Evolutionary conservation across 2,329 filamentous ascomycete species (phyloP).

Genomic region (Fusarium sororula): DNA sequence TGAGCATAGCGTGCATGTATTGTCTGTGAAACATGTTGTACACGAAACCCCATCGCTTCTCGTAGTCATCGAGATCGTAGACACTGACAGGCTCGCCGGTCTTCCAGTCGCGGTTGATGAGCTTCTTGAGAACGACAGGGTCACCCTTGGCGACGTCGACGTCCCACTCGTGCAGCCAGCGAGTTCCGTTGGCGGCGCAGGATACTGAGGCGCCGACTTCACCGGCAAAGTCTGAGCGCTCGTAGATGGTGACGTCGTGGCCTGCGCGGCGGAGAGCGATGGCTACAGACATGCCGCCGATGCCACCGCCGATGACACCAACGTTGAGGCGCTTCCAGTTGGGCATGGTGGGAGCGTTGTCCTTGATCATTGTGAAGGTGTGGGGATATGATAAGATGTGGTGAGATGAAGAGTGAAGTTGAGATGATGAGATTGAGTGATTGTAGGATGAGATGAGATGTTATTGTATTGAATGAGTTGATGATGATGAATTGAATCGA

Average conservation of each 20-base stretch:
- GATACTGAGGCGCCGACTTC: slow-evolving; percentile 75
- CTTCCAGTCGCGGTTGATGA: slow-evolving; percentile 76
- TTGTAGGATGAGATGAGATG: not conserved
- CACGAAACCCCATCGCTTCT: slow-evolving; percentile 69
- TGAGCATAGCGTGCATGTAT: slow-evolving; percentile 74
- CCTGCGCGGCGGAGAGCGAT: slow-evolving; percentile 58
- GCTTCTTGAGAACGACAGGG: slow-evolving; percentile 70
- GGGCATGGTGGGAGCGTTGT: slow-evolving; percentile 19
- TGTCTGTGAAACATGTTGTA: slow-evolving; percentile 77
- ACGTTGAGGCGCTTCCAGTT: slow-evolving; percentile 58
- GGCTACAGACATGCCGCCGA: slow-evolving; percentile 58
- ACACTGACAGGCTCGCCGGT: slow-evolving; percentile 73
- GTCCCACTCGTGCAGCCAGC: slow-evolving; percentile 75
- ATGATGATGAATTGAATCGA: not conserved
- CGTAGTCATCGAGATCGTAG: slow-evolving; percentile 71
- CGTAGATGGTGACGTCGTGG: slow-evolving; percentile 68
- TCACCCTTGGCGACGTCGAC: slow-evolving; percentile 72
- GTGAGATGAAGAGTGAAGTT: not conserved
- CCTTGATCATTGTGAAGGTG: slow-evolving; percentile 22
- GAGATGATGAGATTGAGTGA: not conserved
- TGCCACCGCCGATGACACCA: slow-evolving; percentile 57
- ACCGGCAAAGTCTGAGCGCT: slow-evolving; percentile 71
- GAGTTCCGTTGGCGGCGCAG: slow-evolving; percentile 75
- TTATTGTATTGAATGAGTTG: not conserved
- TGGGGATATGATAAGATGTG: not conserved